Evolutionary conservation across 164 flowering plant species (phyloP).

Genomic region (Piper betle): DNA sequence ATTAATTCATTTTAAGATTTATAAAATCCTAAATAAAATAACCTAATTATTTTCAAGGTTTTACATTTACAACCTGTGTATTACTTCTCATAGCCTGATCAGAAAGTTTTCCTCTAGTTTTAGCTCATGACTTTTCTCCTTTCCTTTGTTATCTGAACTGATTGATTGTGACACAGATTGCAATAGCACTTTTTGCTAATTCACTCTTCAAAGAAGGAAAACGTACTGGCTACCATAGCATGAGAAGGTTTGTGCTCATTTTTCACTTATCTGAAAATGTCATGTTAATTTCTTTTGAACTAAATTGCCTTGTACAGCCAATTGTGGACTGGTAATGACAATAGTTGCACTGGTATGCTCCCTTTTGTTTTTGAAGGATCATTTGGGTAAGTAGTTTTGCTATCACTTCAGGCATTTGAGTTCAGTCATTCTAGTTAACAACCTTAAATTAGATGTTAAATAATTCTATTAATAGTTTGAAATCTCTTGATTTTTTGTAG

Average conservation of each 20-base stretch:
- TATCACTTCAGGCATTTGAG: no score
- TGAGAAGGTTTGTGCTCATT: conserved; percentile 53
- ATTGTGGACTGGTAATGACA: conserved; percentile 92
- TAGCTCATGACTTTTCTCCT: background rate
- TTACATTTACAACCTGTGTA: conserved; percentile 87
- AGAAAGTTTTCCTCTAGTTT: conserved; percentile 16
- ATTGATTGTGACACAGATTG: conserved; percentile 52
- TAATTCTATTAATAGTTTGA: background rate
- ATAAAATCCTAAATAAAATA: no score
- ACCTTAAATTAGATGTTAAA: background rate
- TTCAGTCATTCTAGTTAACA: no score
- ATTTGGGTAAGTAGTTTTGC: conserved; percentile 56
- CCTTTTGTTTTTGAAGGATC: conserved; percentile 97
- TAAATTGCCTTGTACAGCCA: conserved; percentile 39
- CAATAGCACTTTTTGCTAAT: conserved; percentile 94
- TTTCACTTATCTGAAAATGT: background rate
- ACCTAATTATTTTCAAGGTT: no score
- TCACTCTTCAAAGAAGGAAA: conserved; percentile 98
- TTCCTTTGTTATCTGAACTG: conserved; percentile 14
- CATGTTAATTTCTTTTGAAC: conserved; percentile 3
- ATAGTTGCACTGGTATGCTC: conserved; percentile 93
- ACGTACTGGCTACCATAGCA: conserved; percentile 94
- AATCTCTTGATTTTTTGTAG: conserved; percentile 22
- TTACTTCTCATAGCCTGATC: no score
- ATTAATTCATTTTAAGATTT: no score